Percentiles rank a stretch among this genome's conserved stretches.
Evolutionary conservation across 257 asterid genomes (phyloP).

Genomic region (Lantana camara): DNA sequence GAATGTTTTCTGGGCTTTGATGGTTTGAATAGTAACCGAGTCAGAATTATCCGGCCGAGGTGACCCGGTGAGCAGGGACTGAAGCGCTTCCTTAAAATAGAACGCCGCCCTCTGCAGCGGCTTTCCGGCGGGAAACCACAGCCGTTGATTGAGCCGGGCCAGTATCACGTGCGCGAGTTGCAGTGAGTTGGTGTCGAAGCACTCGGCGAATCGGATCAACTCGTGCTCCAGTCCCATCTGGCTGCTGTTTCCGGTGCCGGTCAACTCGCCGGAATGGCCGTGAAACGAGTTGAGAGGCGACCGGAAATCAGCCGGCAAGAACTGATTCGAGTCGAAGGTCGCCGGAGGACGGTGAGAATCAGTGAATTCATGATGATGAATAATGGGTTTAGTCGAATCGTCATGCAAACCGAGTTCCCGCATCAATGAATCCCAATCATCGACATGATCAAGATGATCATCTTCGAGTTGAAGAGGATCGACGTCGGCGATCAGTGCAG

Average conservation of each 20-base stretch:
- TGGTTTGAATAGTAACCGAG: constrained; percentile 63
- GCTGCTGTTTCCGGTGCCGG: constrained; percentile 36
- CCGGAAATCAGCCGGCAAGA: constrained; percentile 44
- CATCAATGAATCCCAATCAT: constrained; percentile 83
- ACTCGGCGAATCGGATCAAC: constrained; percentile 83
- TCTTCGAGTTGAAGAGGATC: constrained; percentile 61
- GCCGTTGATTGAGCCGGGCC: constrained; percentile 82
- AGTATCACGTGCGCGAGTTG: constrained; percentile 79
- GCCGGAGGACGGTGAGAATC: constrained; percentile 28
- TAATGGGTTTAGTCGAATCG: constrained; percentile 35
- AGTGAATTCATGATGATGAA: constrained; percentile 26
- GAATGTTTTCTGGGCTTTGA: constrained; percentile 73
- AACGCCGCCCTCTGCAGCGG: constrained; percentile 86
- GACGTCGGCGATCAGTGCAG: neutral
- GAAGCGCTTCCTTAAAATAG: constrained; percentile 95
- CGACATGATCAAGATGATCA: constrained; percentile 50
- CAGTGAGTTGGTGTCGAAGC: constrained; percentile 78
- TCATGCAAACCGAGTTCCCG: constrained; percentile 81
- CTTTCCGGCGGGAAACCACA: constrained; percentile 63
- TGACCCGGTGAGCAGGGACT: constrained; percentile 69
- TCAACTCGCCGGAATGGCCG: constrained; percentile 25
- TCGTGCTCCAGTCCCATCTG: constrained; percentile 63
- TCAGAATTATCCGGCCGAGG: constrained; percentile 42
- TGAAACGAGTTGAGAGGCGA: constrained; percentile 39
- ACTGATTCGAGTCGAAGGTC: constrained; percentile 53